Percentiles rank a stretch among this genome's conserved stretches.
phyloP scores from a whole-genome alignment of 1,139 yeast genomes.

The Magnusiomyces ingens region DNA sequence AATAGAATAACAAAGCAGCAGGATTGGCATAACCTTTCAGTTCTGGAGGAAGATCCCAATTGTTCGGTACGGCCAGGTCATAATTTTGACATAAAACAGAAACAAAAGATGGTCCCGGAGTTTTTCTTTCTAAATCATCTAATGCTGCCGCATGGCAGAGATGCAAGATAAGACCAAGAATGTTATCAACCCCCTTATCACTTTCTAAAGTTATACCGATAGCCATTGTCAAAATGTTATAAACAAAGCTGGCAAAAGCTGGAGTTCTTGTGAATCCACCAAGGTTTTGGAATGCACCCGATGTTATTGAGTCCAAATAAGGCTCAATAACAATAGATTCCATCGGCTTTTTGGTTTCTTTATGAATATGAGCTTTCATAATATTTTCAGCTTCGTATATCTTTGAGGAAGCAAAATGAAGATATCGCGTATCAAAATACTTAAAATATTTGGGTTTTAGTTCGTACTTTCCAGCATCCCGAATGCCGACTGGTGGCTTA shows the following conservation, averaged over 20 bases:
- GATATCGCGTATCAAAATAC: slow-evolving; percentile 71
- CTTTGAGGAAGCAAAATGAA: slow-evolving; percentile 69
- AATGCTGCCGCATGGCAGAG: slow-evolving; percentile 54
- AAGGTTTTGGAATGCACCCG: slow-evolving; percentile 31
- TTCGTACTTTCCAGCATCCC: slow-evolving; percentile 63
- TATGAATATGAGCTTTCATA: slow-evolving; percentile 42
- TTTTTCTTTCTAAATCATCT: slow-evolving; percentile 26
- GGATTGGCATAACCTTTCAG: not conserved
- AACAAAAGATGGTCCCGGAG: slow-evolving; percentile 7
- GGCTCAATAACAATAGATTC: slow-evolving; percentile 34
- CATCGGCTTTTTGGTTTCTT: slow-evolving; percentile 22
- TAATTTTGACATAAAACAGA: slow-evolving; percentile 13
- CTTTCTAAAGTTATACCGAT: slow-evolving; percentile 13
- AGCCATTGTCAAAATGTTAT: slow-evolving; percentile 20
- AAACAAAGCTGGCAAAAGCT: slow-evolving; percentile 31
- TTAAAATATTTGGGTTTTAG: slow-evolving; percentile 52
- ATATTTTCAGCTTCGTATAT: slow-evolving; percentile 67
- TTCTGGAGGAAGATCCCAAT: not conserved
- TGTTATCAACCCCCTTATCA: slow-evolving; percentile 33
- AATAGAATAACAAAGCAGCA: slow-evolving; percentile 3
- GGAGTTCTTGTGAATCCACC: slow-evolving; percentile 32
- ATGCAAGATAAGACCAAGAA: slow-evolving; percentile 57
- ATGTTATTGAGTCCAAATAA: slow-evolving; percentile 26
- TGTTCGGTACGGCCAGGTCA: slow-evolving; percentile 5
- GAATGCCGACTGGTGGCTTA: slow-evolving; percentile 55